Evolutionary conservation across 2,329 filamentous ascomycete species (phyloP), one percentile per base, ranked within the genome.

Genomic region (Colletotrichum cereale): DNA sequence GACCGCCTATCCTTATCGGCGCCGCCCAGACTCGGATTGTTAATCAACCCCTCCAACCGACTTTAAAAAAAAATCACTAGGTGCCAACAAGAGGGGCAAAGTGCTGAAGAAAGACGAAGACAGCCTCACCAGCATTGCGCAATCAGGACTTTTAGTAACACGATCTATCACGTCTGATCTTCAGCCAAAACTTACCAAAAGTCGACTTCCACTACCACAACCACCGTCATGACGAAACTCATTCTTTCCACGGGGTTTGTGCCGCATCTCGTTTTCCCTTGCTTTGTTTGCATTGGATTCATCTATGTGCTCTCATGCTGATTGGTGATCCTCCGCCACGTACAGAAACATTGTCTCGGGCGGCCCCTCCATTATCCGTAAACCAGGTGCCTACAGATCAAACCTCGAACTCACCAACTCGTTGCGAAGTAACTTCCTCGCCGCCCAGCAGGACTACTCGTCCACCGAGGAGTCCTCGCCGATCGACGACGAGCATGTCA

Each of bases 321-420:
- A 74, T 73, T 74, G 73, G 71, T 53, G 67, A 62, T 66, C 57
- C 12, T 53, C 55, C 34, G 58, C 38, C 31, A 38, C 56, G 29
- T 69, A 57, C 76, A 90, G 88, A 79, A 98, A 97, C 85, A 92
- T 97, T 80, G 94, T 97, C 88, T 92, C 92, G 77, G 91, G 90
- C 74, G 93, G 93, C 68, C 92, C 93, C 68, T 94, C 94, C 60
- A 92, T 97, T 74, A 92, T 97, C 81, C 91, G 94, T 73, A 93
- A 93, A 78, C 90, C 92, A 21, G 88, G 91, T 72, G 89, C 90
- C 75, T 91, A 91, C 79, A 94, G 95, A 80, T 98, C 96, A 66
- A 98, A 98, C 80, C 91, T 95, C 76, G 96, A 99, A 82, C 89
- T 99, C 76, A 93, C 95, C 74, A 95, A 94, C 78, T 94, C 95